These are phyloP conservation scores for Nematodospora valgi DNA, from an alignment of 805 yeast species.

Conservation along the genomic window DNA sequence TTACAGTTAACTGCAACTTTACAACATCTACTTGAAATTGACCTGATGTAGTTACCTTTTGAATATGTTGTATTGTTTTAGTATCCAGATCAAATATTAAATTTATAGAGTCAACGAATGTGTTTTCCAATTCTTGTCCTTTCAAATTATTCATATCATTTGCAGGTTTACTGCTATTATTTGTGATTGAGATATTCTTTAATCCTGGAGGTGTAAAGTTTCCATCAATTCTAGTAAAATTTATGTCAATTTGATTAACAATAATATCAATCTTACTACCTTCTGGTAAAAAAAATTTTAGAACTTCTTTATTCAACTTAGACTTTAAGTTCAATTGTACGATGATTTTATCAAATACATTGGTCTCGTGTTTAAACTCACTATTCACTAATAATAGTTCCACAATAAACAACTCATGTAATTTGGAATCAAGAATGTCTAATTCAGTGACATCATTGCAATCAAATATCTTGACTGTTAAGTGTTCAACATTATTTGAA, in stretches of 20 bases:
- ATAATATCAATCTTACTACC: conserved; percentile 5
- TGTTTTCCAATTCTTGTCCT: conserved; percentile 5
- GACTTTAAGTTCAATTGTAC: conserved; percentile 19
- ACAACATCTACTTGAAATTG: conserved; percentile 16
- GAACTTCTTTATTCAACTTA: conserved; percentile 5
- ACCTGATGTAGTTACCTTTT: conserved; percentile 21
- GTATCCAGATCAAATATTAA: conserved; percentile 3
- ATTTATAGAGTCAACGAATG: conserved; percentile 5
- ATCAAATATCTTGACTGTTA: neutral
- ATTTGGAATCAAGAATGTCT: conserved; percentile 6
- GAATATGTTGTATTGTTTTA: conserved; percentile 20
- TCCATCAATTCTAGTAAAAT: conserved; percentile 6
- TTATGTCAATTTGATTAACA: conserved; percentile 12
- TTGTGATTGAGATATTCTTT: conserved; percentile 6
- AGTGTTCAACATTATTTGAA: neutral
- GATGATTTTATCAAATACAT: conserved; percentile 16
- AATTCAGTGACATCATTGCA: conserved; percentile 1
- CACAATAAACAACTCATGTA: conserved; percentile 14
- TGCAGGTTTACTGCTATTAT: conserved; percentile 2
- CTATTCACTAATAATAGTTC: conserved; percentile 16
- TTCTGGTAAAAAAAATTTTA: conserved; percentile 9
- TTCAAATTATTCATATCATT: neutral
- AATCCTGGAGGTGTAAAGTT: conserved; percentile 1
- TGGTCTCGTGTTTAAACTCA: conserved; percentile 10
- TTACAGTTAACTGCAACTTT: conserved; percentile 12